Evolutionary conservation across 2,329 filamentous ascomycete species (phyloP).

Genomic region (Pseudocercospora ulei): DNA sequence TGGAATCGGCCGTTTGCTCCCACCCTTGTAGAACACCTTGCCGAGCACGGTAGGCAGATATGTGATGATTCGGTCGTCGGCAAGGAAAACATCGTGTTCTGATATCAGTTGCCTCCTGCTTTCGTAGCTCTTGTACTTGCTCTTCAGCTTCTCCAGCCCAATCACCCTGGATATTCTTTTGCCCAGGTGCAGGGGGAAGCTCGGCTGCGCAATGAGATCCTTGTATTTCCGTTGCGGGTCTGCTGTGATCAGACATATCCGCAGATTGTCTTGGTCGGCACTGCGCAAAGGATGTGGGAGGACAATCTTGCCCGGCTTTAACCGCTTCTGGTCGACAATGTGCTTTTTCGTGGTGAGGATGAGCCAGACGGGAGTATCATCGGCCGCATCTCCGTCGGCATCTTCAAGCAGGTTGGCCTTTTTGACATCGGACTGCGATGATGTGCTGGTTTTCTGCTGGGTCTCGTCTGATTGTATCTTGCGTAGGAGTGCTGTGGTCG

Average conservation of each 20-base stretch:
- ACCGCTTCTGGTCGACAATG: constrained; percentile 60
- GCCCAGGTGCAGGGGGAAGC: constrained; percentile 44
- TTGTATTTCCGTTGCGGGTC: constrained; percentile 80
- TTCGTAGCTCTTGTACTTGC: constrained; percentile 84
- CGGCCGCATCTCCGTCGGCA: constrained; percentile 40
- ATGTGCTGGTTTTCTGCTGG: constrained; percentile 39
- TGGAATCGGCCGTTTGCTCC: constrained; percentile 76
- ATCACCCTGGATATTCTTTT: constrained; percentile 54
- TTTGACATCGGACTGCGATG: too few relatives aligned
- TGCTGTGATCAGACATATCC: constrained; percentile 78
- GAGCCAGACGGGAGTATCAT: constrained; percentile 51
- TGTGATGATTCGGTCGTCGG: constrained; percentile 71
- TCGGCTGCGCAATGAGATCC: constrained; percentile 65
- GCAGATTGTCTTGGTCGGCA: constrained; percentile 38
- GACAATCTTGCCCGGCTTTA: constrained; percentile 73
- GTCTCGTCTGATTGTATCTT: constrained; percentile 39
- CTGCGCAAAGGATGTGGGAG: constrained; percentile 53
- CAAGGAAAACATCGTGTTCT: constrained; percentile 89
- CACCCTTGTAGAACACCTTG: constrained; percentile 83
- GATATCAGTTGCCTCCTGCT: constrained; percentile 68
- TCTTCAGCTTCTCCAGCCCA: constrained; percentile 73
- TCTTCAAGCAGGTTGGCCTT: constrained; percentile 50
- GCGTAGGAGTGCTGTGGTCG: constrained; percentile 51
- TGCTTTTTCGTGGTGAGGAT: constrained; percentile 57
- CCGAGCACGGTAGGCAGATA: constrained; percentile 68